These are phyloP conservation scores for Cinnamomum micranthum DNA, from an alignment of 164 flowering plant species.

Conservation along the genomic window DNA sequence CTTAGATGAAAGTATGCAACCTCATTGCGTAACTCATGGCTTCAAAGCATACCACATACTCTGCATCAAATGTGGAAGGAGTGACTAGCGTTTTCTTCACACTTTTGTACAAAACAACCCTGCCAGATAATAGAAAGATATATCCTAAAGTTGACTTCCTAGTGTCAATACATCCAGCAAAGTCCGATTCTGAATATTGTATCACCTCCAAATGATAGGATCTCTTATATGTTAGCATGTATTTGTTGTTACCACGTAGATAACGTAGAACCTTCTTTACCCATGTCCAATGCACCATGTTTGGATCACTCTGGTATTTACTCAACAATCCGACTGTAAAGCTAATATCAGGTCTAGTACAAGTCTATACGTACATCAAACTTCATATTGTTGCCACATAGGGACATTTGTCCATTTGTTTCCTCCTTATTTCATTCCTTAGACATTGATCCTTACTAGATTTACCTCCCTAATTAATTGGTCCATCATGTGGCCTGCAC, in stretches of 20 bases:
- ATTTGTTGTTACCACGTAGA: background rate
- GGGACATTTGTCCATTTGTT: background rate
- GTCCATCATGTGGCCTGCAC: background rate
- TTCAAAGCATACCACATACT: background rate
- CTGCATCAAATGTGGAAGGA: background rate
- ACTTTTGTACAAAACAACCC: background rate
- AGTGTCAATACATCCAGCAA: background rate
- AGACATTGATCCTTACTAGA: background rate
- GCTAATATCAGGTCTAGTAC: background rate
- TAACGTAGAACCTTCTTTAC: slow-evolving; percentile 2
- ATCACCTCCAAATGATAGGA: background rate
- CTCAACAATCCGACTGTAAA: background rate
- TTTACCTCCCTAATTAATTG: background rate
- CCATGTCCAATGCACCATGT: background rate
- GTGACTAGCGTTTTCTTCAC: background rate
- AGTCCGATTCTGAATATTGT: background rate
- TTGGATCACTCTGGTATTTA: slow-evolving; percentile 1
- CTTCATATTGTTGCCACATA: slow-evolving; percentile 2
- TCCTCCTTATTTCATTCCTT: background rate
- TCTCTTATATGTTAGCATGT: background rate
- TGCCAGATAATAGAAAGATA: background rate
- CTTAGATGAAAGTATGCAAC: background rate
- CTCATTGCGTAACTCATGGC: background rate
- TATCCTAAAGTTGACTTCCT: background rate
- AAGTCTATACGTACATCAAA: background rate